Conservation (phyloP, 352 stramenopile genomes). For the Blastocystis sp. region DNA sequence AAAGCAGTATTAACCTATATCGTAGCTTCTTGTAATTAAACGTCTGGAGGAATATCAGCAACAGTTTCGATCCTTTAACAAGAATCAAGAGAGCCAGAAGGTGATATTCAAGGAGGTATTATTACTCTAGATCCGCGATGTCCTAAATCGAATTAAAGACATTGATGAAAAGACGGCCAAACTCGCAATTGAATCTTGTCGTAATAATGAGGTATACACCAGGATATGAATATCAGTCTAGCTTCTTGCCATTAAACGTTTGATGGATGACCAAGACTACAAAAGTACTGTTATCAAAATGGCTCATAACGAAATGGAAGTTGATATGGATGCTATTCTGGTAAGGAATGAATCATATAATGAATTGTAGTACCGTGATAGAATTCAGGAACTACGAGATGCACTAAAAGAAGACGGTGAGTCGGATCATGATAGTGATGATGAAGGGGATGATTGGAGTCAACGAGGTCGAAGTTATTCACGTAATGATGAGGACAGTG, state of each 20-base stretch:
- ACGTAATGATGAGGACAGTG: not conserved
- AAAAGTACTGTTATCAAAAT: not conserved
- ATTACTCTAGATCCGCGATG: constrained; percentile 24
- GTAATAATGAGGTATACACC: constrained; percentile 6
- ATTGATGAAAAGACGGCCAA: constrained; percentile 49
- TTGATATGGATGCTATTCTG: constrained; percentile 50
- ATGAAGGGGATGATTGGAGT: not conserved
- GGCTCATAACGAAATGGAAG: not conserved
- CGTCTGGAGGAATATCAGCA: not conserved
- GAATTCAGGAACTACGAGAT: constrained; percentile 34
- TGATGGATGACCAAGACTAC: constrained; percentile 27
- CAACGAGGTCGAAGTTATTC: not conserved
- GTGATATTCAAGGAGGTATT: not conserved
- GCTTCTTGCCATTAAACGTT: constrained; percentile 57
- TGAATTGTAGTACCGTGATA: constrained; percentile 31
- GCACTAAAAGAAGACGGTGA: not conserved
- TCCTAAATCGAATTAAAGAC: constrained; percentile 17
- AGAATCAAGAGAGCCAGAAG: constrained; percentile 49
- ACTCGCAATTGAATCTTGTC: constrained; percentile 36
- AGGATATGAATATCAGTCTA: not conserved
- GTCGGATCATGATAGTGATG: constrained; percentile 16
- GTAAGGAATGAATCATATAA: not conserved
- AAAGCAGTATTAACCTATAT: not conserved
- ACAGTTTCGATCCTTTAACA: constrained; percentile 43
- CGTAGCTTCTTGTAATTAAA: constrained; percentile 29